Conservation (phyloP, 1,284 basidiomycete genomes). For the Mycena sp. region DNA sequence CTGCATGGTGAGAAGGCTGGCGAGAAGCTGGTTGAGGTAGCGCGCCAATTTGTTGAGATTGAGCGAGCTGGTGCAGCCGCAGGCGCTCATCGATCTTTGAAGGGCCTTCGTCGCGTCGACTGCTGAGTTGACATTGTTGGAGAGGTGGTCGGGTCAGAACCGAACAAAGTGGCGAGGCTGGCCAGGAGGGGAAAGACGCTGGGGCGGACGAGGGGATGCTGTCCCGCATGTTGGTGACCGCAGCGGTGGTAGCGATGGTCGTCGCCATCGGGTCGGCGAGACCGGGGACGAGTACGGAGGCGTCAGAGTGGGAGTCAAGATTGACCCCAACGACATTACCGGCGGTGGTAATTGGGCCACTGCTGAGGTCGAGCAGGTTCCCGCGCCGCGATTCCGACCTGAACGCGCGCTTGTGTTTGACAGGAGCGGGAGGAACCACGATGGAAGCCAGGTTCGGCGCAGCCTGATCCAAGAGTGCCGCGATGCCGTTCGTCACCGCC, state of each 20-base stretch:
- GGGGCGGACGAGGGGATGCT: too few relatives aligned
- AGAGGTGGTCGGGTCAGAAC: neutral
- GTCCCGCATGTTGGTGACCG: neutral
- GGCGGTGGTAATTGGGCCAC: too few relatives aligned
- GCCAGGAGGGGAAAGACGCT: too few relatives aligned
- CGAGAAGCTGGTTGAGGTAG: neutral
- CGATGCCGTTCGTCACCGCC: too few relatives aligned
- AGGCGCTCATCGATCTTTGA: neutral
- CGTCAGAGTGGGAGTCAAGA: neutral
- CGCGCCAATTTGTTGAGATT: neutral
- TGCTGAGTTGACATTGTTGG: neutral
- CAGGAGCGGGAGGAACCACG: too few relatives aligned
- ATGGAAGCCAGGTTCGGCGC: too few relatives aligned
- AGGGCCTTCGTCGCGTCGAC: neutral
- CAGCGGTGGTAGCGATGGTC: neutral
- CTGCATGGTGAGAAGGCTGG: neutral
- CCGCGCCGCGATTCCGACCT: too few relatives aligned
- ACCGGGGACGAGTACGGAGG: neutral
- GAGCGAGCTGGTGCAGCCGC: neutral
- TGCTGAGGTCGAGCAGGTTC: too few relatives aligned
- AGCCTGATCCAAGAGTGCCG: too few relatives aligned
- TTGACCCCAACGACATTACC: too few relatives aligned
- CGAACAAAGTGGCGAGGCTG: neutral
- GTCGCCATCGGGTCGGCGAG: neutral
- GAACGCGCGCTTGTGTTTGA: too few relatives aligned